A percentile compares a stretch with the other conserved stretches of the same genome.
Evolutionary conservation across 768 basidiomycete genomes (phyloP).

Genomic region (Termitomyces sp.): DNA sequence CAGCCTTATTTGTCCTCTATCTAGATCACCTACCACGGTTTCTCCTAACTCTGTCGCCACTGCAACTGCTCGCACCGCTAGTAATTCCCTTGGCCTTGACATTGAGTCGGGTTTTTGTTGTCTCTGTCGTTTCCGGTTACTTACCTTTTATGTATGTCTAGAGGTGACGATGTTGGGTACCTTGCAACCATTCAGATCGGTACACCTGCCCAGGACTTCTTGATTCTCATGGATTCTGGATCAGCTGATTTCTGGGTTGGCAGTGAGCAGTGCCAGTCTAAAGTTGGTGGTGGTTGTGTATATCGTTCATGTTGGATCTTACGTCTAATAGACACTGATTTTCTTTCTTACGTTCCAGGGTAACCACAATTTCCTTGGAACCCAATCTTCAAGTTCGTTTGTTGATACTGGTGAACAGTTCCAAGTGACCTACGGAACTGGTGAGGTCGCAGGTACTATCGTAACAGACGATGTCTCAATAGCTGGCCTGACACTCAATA

Average conservation of each 20-base stretch:
- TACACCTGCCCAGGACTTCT: constrained; percentile 53
- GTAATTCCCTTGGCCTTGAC: constrained; percentile 58
- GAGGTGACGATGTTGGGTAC: constrained; percentile 44
- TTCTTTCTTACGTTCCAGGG: constrained; percentile 27
- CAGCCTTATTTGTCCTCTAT: neutral
- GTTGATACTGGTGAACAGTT: constrained; percentile 44
- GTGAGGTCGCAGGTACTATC: constrained; percentile 59
- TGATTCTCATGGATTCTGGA: constrained; percentile 65
- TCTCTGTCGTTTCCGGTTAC: neutral
- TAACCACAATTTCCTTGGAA: constrained; percentile 62
- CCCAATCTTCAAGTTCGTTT: constrained; percentile 58
- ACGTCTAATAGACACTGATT: neutral
- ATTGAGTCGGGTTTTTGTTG: constrained; percentile 49
- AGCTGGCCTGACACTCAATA: constrained; percentile 52
- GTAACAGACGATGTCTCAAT: constrained; percentile 58
- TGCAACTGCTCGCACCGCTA: constrained; percentile 30
- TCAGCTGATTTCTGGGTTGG: constrained; percentile 68
- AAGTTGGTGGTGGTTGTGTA: constrained; percentile 37
- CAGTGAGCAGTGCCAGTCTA: constrained; percentile 44
- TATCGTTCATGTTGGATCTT: constrained; percentile 9
- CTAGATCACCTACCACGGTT: constrained; percentile 2
- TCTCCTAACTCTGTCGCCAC: constrained; percentile 28
- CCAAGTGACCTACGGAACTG: constrained; percentile 65
- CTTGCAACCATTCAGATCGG: constrained; percentile 58
- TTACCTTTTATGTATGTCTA: constrained; percentile 9